Percentiles rank a stretch among this genome's conserved stretches.
Evolutionary conservation across 2,329 filamentous ascomycete genomes (phyloP).

Genomic region (Cladophialophora exuberans): DNA sequence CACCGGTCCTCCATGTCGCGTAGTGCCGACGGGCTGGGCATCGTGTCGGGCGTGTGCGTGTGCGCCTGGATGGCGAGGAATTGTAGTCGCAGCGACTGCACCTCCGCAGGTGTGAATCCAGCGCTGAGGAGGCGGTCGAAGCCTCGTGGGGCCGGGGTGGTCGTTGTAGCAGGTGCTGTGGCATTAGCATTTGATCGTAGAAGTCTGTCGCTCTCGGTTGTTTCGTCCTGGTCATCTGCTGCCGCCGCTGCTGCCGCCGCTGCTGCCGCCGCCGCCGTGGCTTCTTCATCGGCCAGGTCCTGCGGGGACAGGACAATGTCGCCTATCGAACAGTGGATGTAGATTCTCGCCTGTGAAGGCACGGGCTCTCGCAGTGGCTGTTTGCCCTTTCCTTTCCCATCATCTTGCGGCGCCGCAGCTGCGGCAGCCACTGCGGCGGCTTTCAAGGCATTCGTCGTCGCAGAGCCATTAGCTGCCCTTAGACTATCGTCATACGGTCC

Average conservation of each 20-base stretch:
- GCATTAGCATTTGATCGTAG: slow-evolving; percentile 12
- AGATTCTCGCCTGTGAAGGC: slow-evolving; percentile 61
- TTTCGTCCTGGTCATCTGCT: slow-evolving; percentile 1
- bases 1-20: slow-evolving; percentile 83
- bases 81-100: slow-evolving; percentile 82
- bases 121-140: slow-evolving; percentile 84
- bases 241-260: slow-evolving; percentile 10
- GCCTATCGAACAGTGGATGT: slow-evolving; percentile 92
- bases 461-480: slow-evolving; percentile 29
- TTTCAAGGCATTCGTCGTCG: too few species aligned
- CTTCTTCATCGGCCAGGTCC: slow-evolving; percentile 71
- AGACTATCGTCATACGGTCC: slow-evolving; percentile 21
- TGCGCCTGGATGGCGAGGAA: slow-evolving; percentile 83
- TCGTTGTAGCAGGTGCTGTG: slow-evolving; percentile 42
- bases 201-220: not conserved
- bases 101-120: slow-evolving; percentile 81
- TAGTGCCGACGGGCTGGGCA: slow-evolving; percentile 78
- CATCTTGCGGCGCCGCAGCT: slow-evolving; percentile 6
- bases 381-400: slow-evolving; percentile 67
- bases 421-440: slow-evolving; percentile 11
- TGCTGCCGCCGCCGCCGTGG: slow-evolving; percentile 33
- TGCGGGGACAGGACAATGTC: slow-evolving; percentile 67
- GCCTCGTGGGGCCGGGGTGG: slow-evolving; percentile 68
- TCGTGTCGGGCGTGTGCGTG: slow-evolving; percentile 82
- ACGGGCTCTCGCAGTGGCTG: slow-evolving; percentile 57